A percentile compares a stretch with the other conserved stretches of the same genome.
These are phyloP conservation scores for Immersiella caudata DNA, from an alignment of 495 filamentous ascomycete species.

Conservation along the genomic window DNA sequence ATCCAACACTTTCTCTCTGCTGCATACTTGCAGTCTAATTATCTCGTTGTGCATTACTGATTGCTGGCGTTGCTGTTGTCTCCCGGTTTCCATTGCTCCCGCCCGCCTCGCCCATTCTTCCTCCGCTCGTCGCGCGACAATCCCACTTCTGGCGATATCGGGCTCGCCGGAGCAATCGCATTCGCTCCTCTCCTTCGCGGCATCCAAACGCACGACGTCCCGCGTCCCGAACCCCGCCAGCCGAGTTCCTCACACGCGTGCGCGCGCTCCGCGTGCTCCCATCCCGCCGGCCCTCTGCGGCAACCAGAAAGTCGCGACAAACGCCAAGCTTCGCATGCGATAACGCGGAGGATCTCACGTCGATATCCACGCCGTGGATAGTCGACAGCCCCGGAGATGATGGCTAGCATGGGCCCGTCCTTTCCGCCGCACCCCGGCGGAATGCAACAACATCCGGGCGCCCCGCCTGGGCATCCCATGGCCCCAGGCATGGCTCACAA, in stretches of 20 bases:
- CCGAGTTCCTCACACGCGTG: background rate
- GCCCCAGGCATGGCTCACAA: constrained; percentile 59
- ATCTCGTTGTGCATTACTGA: constrained; percentile 6
- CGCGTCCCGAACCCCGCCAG: background rate
- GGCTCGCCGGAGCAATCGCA: constrained; percentile 21
- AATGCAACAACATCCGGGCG: constrained; percentile 72
- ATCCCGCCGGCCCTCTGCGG: background rate
- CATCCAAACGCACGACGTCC: constrained; percentile 1
- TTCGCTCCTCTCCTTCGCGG: constrained; percentile 19
- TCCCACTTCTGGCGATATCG: constrained; percentile 21
- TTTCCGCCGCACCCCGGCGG: constrained; percentile 70
- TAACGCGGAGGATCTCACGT: constrained; percentile 39
- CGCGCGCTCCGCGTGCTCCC: constrained; percentile 12
- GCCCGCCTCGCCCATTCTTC: background rate
- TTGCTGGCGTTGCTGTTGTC: constrained; percentile 18
- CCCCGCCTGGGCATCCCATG: constrained; percentile 73
- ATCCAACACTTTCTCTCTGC: constrained; percentile 24
- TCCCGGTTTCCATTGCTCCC: background rate
- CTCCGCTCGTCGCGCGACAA: constrained; percentile 16
- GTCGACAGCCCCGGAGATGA: constrained; percentile 55
- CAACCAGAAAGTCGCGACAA: constrained; percentile 14
- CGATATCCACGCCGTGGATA: constrained; percentile 57
- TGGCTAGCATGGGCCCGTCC: constrained; percentile 66
- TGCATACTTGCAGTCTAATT: constrained; percentile 18
- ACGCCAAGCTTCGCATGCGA: constrained; percentile 47